Evolutionary conservation across 352 stramenopile genomes (phyloP).

Genomic region (Globisporangium sylvaticum): DNA sequence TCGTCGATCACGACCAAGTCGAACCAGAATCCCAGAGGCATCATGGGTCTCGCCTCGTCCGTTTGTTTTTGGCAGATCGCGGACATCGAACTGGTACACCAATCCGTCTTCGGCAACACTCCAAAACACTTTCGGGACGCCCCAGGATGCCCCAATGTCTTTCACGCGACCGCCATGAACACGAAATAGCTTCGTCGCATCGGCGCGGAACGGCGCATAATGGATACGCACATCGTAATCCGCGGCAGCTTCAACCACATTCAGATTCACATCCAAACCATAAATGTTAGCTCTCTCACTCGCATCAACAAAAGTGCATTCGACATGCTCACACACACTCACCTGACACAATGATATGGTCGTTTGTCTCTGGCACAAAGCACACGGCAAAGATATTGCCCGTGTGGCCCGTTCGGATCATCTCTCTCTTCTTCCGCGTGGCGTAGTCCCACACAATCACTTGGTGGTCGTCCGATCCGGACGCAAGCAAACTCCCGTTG

Average conservation of each 20-base stretch:
- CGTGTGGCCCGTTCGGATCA: slow-evolving; percentile 70
- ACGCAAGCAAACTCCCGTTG: slow-evolving; percentile 57
- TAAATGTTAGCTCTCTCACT: not conserved
- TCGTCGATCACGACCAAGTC: slow-evolving; percentile 51
- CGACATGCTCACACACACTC: not conserved
- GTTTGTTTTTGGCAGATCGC: slow-evolving; percentile 40
- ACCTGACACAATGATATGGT: slow-evolving; percentile 73
- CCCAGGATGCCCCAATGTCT: slow-evolving; percentile 63
- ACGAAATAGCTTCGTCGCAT: slow-evolving; percentile 59
- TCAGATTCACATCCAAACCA: not conserved
- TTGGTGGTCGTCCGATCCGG: slow-evolving; percentile 80
- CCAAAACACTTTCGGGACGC: slow-evolving; percentile 80
- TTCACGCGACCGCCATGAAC: slow-evolving; percentile 80
- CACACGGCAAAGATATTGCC: slow-evolving; percentile 88
- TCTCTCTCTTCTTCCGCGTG: slow-evolving; percentile 36
- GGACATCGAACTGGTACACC: slow-evolving; percentile 82
- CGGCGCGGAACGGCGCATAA: slow-evolving; percentile 71
- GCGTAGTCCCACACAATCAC: slow-evolving; percentile 82
- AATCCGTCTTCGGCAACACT: slow-evolving; percentile 81
- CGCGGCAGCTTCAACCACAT: slow-evolving; percentile 38
- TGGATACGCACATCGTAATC: slow-evolving; percentile 85
- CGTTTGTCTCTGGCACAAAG: slow-evolving; percentile 78
- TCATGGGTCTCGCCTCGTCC: slow-evolving; percentile 28
- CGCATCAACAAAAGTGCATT: not conserved
- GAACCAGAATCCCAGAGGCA: slow-evolving; percentile 55